Evolutionary conservation across 306 rosid genomes (phyloP).

Genomic region (Quercus engelmannii): DNA sequence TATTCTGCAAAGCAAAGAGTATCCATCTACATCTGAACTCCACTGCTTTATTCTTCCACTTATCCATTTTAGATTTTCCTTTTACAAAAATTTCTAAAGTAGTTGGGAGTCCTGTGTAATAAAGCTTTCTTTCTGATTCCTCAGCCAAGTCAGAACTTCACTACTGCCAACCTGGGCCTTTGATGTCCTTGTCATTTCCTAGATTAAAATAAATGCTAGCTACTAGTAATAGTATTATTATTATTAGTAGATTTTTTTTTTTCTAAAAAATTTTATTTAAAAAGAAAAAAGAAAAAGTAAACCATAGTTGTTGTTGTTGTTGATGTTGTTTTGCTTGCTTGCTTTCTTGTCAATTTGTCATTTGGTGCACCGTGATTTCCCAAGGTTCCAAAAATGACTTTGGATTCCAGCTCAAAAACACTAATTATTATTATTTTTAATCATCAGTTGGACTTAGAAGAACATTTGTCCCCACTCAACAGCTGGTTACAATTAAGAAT

Average conservation of each 20-base stretch:
- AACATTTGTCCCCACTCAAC: conserved; percentile 46
- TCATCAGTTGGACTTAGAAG: conserved; percentile 33
- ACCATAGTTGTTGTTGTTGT: no score
- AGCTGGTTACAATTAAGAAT: conserved; percentile 53
- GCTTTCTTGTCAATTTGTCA: background rate
- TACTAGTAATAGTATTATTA: no score
- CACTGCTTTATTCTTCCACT: conserved; percentile 26
- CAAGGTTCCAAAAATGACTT: conserved; percentile 7
- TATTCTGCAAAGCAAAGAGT: background rate
- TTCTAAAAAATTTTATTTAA: no score
- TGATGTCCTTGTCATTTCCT: conserved; percentile 20
- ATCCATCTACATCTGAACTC: conserved; percentile 23
- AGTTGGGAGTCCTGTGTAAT: background rate
- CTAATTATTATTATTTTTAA: conserved; percentile 18
- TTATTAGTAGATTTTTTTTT: background rate
- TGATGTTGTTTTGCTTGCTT: no score
- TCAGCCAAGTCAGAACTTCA: conserved; percentile 34
- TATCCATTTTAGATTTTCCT: conserved; percentile 24
- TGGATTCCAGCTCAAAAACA: conserved; percentile 42
- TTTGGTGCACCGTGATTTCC: conserved; percentile 2
- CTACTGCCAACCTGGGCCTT: conserved; percentile 40
- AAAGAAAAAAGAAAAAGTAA: no score
- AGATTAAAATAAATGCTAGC: no score
- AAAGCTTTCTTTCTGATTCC: conserved; percentile 22
- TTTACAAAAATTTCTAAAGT: background rate